Percentiles rank a stretch among this genome's conserved stretches.
These are phyloP conservation scores for Trichoderma koningii DNA, from an alignment of 2,329 filamentous ascomycete genomes.

Conservation along the genomic window DNA sequence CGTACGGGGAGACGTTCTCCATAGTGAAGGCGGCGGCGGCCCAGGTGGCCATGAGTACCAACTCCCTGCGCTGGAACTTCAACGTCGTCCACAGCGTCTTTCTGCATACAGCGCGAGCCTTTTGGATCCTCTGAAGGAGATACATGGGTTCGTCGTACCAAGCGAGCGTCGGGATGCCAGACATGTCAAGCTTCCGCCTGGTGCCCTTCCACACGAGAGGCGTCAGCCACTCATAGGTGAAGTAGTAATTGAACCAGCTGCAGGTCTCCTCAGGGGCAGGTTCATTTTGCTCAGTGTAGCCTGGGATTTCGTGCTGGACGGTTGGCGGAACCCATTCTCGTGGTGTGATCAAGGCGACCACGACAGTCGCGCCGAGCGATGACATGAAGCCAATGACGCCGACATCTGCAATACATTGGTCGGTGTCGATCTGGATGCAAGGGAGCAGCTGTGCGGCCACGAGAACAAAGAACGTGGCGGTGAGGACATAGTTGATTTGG, in stretches of 20 bases:
- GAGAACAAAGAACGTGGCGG: conserved; percentile 43
- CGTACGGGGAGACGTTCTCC: conserved; percentile 56
- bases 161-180: conserved; percentile 51
- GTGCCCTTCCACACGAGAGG: conserved; percentile 52
- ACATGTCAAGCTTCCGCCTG: conserved; percentile 48
- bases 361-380: conserved; percentile 42
- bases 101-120: conserved; percentile 47
- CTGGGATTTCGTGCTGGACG: conserved; percentile 43
- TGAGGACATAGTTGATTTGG: conserved; percentile 51
- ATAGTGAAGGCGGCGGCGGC: conserved; percentile 42
- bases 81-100: conserved; percentile 51
- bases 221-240: conserved; percentile 55
- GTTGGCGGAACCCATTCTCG: conserved; percentile 54
- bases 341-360: conserved; percentile 49
- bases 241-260: conserved; percentile 56
- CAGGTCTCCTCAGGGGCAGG: conserved; percentile 56
- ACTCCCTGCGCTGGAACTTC: conserved; percentile 46
- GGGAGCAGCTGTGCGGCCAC: conserved; percentile 45
- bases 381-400: conserved; percentile 41
- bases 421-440: conserved; percentile 44
- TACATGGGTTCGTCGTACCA: conserved; percentile 59
- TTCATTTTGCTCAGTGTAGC: conserved; percentile 41
- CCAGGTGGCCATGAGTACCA: conserved; percentile 51
- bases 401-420: conserved; percentile 35
- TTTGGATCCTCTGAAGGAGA: conserved; percentile 48